These are phyloP conservation scores for Castanea sativa DNA, from an alignment of 306 rosid genomes.

Conservation along the genomic window DNA sequence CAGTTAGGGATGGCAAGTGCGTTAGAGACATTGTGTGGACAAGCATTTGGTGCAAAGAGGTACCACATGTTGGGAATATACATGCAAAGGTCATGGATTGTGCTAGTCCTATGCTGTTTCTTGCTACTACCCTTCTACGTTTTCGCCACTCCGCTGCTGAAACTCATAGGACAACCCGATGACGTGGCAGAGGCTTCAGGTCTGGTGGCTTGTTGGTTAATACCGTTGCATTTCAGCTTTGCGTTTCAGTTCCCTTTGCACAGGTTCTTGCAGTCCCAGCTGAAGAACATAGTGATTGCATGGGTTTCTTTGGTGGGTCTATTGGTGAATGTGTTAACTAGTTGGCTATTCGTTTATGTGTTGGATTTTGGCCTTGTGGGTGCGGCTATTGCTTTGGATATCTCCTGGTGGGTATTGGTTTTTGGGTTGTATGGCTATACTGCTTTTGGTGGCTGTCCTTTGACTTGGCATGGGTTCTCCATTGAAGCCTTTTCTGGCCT, in stretches of 20 bases:
- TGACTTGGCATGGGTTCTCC: conserved; percentile 72
- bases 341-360: conserved; percentile 55
- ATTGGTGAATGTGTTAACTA: conserved; percentile 27
- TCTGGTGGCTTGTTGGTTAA: conserved; percentile 25
- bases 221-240: conserved; percentile 38
- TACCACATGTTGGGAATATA: conserved; percentile 34
- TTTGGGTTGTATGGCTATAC: conserved; percentile 46
- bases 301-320: conserved; percentile 53
- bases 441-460: conserved; percentile 65
- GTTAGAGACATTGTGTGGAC: conserved; percentile 42
- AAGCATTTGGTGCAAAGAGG: conserved; percentile 42
- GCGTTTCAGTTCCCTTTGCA: conserved; percentile 32
- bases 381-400: conserved; percentile 64
- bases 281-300: conserved; percentile 43
- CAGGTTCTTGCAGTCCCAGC: conserved; percentile 40
- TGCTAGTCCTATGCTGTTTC: conserved; percentile 23
- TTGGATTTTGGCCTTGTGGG: conserved; percentile 60
- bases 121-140: conserved; percentile 26
- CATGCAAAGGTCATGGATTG: conserved; percentile 41
- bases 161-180: conserved; percentile 27
- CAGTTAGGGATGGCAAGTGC: conserved; percentile 53
- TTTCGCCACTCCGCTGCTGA: conserved; percentile 33
- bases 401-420: conserved; percentile 75
- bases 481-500: conserved; percentile 63
- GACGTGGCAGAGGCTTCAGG: conserved; percentile 37